Evolutionary conservation across 805 yeast genomes (phyloP).

Genomic region (Yamadazyma kitorensis): DNA sequence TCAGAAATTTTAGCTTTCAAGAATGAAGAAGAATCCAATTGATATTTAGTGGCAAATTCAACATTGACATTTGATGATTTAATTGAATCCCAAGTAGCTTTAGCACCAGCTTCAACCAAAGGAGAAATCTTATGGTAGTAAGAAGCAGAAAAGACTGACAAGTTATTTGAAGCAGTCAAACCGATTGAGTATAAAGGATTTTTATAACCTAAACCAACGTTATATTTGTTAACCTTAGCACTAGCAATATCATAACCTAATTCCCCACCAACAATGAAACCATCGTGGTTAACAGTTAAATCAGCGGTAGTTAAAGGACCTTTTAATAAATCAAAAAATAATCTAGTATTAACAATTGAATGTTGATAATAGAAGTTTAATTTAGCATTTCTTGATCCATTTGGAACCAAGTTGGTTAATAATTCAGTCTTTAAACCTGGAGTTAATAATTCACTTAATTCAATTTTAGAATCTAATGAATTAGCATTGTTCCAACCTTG

Average conservation of each 20-base stretch:
- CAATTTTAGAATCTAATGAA: slow-evolving; percentile 87
- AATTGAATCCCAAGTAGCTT: slow-evolving; percentile 92
- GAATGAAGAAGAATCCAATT: slow-evolving; percentile 81
- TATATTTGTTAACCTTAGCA: slow-evolving; percentile 91
- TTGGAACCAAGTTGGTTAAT: slow-evolving; percentile 83
- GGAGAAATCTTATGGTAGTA: slow-evolving; percentile 96
- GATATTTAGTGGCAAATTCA: slow-evolving; percentile 95
- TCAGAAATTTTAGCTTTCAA: slow-evolving; percentile 97
- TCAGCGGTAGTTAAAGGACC: slow-evolving; percentile 96
- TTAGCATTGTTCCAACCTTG: slow-evolving; percentile 98
- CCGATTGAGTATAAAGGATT: slow-evolving; percentile 85
- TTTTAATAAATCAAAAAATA: slow-evolving; percentile 90
- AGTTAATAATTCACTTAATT: slow-evolving; percentile 85
- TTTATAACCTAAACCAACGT: slow-evolving; percentile 91
- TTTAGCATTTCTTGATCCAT: slow-evolving; percentile 81
- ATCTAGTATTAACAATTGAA: slow-evolving; percentile 90
- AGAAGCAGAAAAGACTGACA: slow-evolving; percentile 88
- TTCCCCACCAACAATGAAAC: slow-evolving; percentile 96
- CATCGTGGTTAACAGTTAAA: slow-evolving; percentile 91
- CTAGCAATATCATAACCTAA: slow-evolving; percentile 92
- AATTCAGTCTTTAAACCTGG: slow-evolving; percentile 95
- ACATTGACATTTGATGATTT: slow-evolving; percentile 79
- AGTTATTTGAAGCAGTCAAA: slow-evolving; percentile 79
- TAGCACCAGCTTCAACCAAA: slow-evolving; percentile 94
- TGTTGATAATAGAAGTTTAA: slow-evolving; percentile 88